Conservation (phyloP, 1,284 basidiomycete genomes). For the Rhodotorula mucilaginosa region DNA sequence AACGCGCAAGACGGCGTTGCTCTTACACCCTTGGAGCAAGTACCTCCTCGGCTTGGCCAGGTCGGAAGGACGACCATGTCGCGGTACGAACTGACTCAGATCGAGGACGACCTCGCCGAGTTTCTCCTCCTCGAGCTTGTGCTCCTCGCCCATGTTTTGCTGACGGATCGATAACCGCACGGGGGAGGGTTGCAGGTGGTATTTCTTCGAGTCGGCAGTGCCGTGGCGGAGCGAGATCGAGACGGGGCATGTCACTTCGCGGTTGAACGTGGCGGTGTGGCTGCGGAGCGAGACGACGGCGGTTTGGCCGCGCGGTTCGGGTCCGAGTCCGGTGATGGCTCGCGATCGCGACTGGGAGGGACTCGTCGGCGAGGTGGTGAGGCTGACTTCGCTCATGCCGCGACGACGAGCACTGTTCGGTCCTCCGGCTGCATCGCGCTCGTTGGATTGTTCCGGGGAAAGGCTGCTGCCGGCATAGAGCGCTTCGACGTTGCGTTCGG, state of each 20-base stretch:
- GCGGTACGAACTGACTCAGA: constrained; percentile 40
- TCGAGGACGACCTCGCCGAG: constrained; percentile 42
- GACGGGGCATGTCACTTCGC: constrained; percentile 42
- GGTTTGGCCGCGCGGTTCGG: constrained; percentile 41
- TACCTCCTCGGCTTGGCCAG: constrained; percentile 32
- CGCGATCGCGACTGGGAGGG: neutral
- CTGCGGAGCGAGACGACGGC: constrained; percentile 28
- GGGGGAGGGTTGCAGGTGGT: constrained; percentile 35
- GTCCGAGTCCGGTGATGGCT: constrained; percentile 10
- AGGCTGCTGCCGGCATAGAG: neutral
- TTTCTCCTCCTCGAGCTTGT: constrained; percentile 37
- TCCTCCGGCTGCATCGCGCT: neutral
- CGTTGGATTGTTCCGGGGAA: neutral
- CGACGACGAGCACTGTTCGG: neutral
- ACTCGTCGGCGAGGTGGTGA: neutral
- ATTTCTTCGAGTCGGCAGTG: constrained; percentile 6
- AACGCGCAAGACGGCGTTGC: constrained; percentile 42
- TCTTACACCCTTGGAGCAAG: constrained; percentile 42
- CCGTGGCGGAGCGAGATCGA: constrained; percentile 31
- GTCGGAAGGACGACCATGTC: neutral
- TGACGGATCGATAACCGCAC: constrained; percentile 39
- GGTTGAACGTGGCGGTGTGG: constrained; percentile 38
- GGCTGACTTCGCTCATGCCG: constrained; percentile 16
- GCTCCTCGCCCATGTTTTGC: constrained; percentile 31
- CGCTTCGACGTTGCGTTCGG: constrained; percentile 5